A percentile compares a stretch with the other conserved stretches of the same genome.
Conservation (phyloP, 176 grass and related monocot species). For the Sorghum bicolor region DNA sequence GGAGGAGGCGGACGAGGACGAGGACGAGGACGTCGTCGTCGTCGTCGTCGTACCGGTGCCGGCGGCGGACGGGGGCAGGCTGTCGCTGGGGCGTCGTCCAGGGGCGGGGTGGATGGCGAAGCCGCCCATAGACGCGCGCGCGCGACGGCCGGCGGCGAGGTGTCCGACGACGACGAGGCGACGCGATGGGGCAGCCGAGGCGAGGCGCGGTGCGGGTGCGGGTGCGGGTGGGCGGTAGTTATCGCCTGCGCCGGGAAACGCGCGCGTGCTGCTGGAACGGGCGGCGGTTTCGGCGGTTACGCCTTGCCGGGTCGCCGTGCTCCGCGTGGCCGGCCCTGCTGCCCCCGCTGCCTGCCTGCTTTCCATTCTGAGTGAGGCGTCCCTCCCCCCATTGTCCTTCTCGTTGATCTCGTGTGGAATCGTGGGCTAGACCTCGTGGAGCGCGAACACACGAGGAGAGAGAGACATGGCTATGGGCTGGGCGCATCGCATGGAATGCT, state of each 20-base stretch:
- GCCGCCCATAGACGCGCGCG: conserved; percentile 32
- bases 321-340: not conserved
- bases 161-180: not conserved
- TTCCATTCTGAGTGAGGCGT: not conserved
- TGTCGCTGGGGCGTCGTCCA: not conserved
- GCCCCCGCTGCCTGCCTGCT: not conserved
- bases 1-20: not conserved
- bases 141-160: not conserved
- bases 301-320: conserved; percentile 23
- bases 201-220: not conserved
- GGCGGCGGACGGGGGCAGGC: not conserved
- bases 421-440: too few relatives aligned
- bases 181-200: conserved; percentile 16
- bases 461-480: too few relatives aligned
- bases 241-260: conserved; percentile 11
- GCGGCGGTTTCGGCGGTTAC: conserved; percentile 21
- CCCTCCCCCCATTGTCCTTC: too few relatives aligned
- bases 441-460: too few relatives aligned
- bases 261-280: not conserved
- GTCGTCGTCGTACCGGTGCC: not conserved
- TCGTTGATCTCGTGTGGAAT: not conserved
- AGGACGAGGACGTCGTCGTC: too few relatives aligned
- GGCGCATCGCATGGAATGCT: not conserved
- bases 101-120: conserved; percentile 10
- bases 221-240: conserved; percentile 11